Base-by-base conservation (phyloP, 2,329 filamentous ascomycete genomes). In the Colletotrichum endophyticum region DNA sequence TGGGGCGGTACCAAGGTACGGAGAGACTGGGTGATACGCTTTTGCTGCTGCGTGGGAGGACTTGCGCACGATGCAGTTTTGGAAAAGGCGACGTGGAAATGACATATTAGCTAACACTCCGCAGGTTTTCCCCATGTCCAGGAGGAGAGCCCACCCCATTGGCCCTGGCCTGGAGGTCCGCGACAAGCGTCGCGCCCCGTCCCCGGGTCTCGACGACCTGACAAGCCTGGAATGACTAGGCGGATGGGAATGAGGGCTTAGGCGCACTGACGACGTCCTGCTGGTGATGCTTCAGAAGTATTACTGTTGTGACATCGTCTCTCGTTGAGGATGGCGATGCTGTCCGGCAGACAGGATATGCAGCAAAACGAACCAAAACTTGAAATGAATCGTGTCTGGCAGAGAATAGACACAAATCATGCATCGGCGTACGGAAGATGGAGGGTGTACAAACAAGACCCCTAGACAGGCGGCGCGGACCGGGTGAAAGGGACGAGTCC, bases 1-100 rank as follows among this genome's bases (percentile, higher is more conserved):
- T 99, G 97, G 97, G 93, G 94, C 78, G 94, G 94, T 71, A 99
- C 97, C 76, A 98, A 97, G 92, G 97, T 98, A 89, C 63, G 91
- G 79, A 15, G 2, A 32, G n/a, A 53, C 11, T 13, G 8, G 19
- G 8, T 9, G n/a, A n/a, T 39, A 6, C 27, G 32, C 25, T 30
- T 59, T 19, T 8, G 6, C 59, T 30, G 8, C 30, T 16, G 19
- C 19, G 2, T 13, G n/a, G 0, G n/a, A 53, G 3, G 11, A 53
- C 6, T 12, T 53, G 19, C 39, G 9, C 44, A 53, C 6, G n/a
- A 53, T 53, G 44, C 44, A 53, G 6, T n/a, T 53, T 1, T 53
- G n/a, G 12, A 13, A 53, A 13, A 22, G 44, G 6, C 44, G 12
- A 25, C 22, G 11, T 53, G n/a, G n/a, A 25, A 22, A 53, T 11